These are phyloP conservation scores for Andrographis paniculata DNA, from an alignment of 305 asterid species.

Conservation along the genomic window DNA sequence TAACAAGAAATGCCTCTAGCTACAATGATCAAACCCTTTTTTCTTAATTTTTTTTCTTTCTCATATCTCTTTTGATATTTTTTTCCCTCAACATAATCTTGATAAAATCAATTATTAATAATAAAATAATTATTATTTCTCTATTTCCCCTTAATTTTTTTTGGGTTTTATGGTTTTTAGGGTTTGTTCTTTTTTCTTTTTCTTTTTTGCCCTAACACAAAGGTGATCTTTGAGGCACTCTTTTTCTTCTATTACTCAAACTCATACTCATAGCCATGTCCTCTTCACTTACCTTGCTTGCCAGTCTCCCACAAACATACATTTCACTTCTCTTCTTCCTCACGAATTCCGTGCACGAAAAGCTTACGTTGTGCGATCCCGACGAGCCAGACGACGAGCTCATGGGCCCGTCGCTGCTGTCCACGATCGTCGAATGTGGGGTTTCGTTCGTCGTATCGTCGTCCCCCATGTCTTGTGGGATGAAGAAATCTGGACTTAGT, in stretches of 20 bases:
- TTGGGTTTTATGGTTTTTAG: too few relatives aligned
- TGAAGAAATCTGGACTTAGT: slow-evolving; percentile 83
- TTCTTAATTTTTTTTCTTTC: background rate
- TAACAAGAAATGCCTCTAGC: slow-evolving; percentile 42
- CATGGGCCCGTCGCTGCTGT: slow-evolving; percentile 39
- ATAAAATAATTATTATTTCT: slow-evolving; percentile 7
- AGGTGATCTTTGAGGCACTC: slow-evolving; percentile 94
- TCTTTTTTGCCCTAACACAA: slow-evolving; percentile 41
- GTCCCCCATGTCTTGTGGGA: slow-evolving; percentile 78
- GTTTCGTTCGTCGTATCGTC: slow-evolving; percentile 61
- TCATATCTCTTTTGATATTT: too few relatives aligned
- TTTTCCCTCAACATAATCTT: background rate
- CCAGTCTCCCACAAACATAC: slow-evolving; percentile 59
- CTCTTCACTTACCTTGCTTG: slow-evolving; percentile 45
- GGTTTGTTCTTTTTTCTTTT: background rate
- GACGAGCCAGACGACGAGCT: slow-evolving; percentile 54
- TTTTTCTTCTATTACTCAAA: slow-evolving; percentile 91
- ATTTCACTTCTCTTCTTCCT: slow-evolving; percentile 80
- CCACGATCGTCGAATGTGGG: slow-evolving; percentile 54
- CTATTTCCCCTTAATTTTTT: background rate
- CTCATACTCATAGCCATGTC: slow-evolving; percentile 85
- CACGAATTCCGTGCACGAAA: slow-evolving; percentile 62
- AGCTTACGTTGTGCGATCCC: slow-evolving; percentile 69
- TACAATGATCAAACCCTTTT: slow-evolving; percentile 17
- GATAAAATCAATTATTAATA: slow-evolving; percentile 16